Conservation (phyloP, 2,329 filamentous ascomycete genomes). For the Xylaria hypoxylon region DNA sequence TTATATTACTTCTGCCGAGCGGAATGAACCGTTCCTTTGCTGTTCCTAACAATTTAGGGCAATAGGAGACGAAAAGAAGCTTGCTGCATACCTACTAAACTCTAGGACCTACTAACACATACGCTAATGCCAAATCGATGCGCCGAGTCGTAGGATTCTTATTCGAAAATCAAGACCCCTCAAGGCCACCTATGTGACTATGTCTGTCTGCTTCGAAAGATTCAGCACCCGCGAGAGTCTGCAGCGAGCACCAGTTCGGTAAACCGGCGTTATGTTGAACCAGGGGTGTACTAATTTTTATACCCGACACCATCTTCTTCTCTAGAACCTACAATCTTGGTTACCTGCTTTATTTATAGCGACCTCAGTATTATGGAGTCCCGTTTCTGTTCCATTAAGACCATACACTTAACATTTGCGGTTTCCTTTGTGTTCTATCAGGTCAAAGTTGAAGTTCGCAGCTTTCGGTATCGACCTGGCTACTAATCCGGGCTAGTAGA, state of each 20-base stretch:
- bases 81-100: background rate
- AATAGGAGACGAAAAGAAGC: background rate
- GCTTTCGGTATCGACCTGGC: background rate
- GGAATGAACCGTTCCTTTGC: conserved; percentile 20
- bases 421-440: background rate
- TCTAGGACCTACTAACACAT: background rate
- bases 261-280: conserved; percentile 13
- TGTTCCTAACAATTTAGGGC: background rate
- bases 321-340: background rate
- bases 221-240: background rate
- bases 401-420: background rate
- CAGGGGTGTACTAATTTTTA: background rate
- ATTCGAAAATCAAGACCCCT: background rate
- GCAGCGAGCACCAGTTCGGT: conserved; percentile 13
- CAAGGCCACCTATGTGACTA: background rate
- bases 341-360: background rate
- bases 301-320: background rate
- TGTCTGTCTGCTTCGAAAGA: background rate
- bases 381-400: background rate
- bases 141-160: background rate
- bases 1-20: conserved; percentile 11
- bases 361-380: background rate
- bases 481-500: background rate
- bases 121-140: background rate
- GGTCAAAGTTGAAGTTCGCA: background rate